Evolutionary conservation across 257 asterid species (phyloP).

Genomic region (Paulownia fortunei): DNA sequence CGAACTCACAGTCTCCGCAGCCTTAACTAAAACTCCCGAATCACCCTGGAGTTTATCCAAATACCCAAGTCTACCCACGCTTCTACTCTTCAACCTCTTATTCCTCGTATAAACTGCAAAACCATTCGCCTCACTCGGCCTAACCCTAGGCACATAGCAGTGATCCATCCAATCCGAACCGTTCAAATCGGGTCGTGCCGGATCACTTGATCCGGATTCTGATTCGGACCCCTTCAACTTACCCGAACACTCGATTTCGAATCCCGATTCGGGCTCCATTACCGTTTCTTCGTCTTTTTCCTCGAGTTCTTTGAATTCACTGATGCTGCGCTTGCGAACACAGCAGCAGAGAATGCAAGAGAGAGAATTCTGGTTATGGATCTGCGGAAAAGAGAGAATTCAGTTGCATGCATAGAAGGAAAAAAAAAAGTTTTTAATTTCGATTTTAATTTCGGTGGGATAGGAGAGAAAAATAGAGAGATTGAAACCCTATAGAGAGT

Average conservation of each 20-base stretch:
- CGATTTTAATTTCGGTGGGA: conserved; percentile 18
- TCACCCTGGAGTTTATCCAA: conserved; percentile 34
- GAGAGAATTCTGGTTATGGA: conserved; percentile 33
- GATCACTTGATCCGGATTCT: conserved; percentile 31
- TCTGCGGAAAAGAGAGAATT: conserved; percentile 34
- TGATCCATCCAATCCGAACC: conserved; percentile 44
- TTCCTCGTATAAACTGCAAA: conserved; percentile 72
- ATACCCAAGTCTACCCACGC: conserved; percentile 35
- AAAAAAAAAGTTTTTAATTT: conserved; percentile 13
- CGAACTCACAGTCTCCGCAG: conserved; percentile 35
- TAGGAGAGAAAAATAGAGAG: neutral
- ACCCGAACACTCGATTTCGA: conserved; percentile 32
- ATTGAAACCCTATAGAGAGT: conserved; percentile 39
- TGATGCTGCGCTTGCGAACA: conserved; percentile 36
- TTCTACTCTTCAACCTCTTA: conserved; percentile 59
- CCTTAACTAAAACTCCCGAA: conserved; percentile 31
- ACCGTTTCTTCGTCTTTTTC: conserved; percentile 30
- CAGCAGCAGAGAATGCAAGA: conserved; percentile 38
- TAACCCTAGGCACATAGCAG: conserved; percentile 44
- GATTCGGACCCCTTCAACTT: conserved; percentile 29
- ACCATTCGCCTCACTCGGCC: conserved; percentile 63
- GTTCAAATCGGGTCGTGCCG: conserved; percentile 40
- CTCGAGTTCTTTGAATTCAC: conserved; percentile 36
- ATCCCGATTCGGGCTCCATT: conserved; percentile 60
- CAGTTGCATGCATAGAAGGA: conserved; percentile 40